phyloP scores from a whole-genome alignment of 2,329 filamentous ascomycete species.

The Claviceps sp. region DNA sequence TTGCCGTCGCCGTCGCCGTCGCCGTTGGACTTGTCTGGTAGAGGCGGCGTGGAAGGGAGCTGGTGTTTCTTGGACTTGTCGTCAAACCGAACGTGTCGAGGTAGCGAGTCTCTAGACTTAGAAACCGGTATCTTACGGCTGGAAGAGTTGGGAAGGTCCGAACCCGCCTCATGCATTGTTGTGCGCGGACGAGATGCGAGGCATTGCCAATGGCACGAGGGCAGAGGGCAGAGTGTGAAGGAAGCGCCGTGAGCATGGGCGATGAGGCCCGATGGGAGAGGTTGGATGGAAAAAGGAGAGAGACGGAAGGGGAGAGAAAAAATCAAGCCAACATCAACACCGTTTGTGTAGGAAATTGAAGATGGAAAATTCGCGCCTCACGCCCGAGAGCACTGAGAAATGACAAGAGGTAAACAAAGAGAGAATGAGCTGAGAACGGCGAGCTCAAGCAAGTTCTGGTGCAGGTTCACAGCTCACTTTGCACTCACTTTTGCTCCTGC shows the following conservation, averaged over 20 bases:
- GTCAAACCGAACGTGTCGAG: constrained; percentile 21
- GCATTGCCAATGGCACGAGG: constrained; percentile 1
- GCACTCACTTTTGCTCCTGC: constrained; percentile 3
- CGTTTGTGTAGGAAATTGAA: neutral
- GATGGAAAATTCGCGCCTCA: neutral
- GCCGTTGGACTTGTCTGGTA: neutral
- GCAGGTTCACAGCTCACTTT: constrained; percentile 5
- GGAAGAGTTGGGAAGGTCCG: constrained; percentile 14
- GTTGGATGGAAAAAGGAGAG: neutral
- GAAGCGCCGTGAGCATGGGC: neutral
- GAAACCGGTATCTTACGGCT: constrained; percentile 15
- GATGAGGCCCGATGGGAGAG: neutral
- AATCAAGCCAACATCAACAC: neutral
- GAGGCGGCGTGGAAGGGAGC: neutral
- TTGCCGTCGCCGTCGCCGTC: neutral
- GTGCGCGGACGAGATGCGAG: neutral
- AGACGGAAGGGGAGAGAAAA: neutral
- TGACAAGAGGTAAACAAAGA: neutral
- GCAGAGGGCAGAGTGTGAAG: neutral
- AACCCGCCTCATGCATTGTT: constrained; percentile 15
- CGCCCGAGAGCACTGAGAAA: neutral
- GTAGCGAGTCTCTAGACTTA: constrained; percentile 13
- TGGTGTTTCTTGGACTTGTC: neutral
- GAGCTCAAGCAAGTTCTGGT: neutral
- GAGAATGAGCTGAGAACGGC: no score